Evolutionary conservation across 1,284 basidiomycete genomes (phyloP).

Genomic region (Fomitopsis pinicola): DNA sequence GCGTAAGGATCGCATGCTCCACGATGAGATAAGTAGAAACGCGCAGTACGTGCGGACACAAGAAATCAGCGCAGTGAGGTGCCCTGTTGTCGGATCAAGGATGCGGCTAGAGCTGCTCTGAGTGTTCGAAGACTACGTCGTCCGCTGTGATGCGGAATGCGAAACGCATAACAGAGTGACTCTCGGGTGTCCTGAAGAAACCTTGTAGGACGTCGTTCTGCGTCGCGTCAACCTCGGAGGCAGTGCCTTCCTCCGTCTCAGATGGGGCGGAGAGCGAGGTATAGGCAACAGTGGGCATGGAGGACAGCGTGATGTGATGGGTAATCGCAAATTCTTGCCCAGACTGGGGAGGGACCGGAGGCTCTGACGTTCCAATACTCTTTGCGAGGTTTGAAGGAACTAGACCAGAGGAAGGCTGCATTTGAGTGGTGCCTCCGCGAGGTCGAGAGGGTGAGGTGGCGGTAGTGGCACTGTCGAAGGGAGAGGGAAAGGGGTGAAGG

Average conservation of each 20-base stretch:
- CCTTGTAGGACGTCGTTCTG: slow-evolving; percentile 26
- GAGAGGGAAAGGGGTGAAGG: slow-evolving; percentile 43
- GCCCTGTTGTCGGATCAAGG: too few species aligned
- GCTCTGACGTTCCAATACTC: background rate
- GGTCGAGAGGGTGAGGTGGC: background rate
- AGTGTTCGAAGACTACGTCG: slow-evolving; percentile 11
- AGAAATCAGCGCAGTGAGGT: too few species aligned
- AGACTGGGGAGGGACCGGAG: background rate
- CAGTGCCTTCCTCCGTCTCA: slow-evolving; percentile 24
- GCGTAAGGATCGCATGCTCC: background rate
- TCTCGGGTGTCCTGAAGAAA: slow-evolving; percentile 29
- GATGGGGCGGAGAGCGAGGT: slow-evolving; percentile 20
- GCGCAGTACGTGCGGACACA: too few species aligned
- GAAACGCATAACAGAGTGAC: slow-evolving; percentile 16
- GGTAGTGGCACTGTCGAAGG: slow-evolving; percentile 17
- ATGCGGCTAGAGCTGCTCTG: background rate
- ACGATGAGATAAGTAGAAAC: background rate
- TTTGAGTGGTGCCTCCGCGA: background rate
- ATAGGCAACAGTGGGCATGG: slow-evolving; percentile 23
- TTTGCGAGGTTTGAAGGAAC: background rate
- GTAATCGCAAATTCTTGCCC: slow-evolving; percentile 9
- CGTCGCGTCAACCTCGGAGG: slow-evolving; percentile 17
- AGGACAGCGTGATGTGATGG: slow-evolving; percentile 24
- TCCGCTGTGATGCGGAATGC: slow-evolving; percentile 20
- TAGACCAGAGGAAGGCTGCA: background rate